Conservation (phyloP, 768 basidiomycete genomes). For the Tricholoma matsutake region DNA sequence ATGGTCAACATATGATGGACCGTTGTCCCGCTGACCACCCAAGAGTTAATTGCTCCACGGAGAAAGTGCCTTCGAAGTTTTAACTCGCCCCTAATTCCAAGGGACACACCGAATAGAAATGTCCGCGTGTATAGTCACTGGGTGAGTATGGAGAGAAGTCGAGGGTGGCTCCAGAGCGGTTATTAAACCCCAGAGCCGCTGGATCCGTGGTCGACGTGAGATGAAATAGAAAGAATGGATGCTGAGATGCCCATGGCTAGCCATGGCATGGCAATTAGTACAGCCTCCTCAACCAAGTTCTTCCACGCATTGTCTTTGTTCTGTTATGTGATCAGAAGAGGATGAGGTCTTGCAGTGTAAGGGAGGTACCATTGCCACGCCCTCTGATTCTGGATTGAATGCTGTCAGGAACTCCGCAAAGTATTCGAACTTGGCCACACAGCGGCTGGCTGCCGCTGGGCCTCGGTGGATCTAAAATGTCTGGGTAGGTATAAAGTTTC, state of each 20-base stretch:
- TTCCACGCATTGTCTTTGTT: constrained; percentile 11
- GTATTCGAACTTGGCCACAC: too few relatives aligned
- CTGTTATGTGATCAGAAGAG: constrained; percentile 1
- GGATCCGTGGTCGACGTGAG: constrained; percentile 14
- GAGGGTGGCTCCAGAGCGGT: background rate
- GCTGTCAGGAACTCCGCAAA: background rate
- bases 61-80: background rate
- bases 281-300: background rate
- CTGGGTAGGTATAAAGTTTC: background rate
- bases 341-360: constrained; percentile 9
- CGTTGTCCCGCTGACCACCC: background rate
- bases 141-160: background rate
- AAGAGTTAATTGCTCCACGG: background rate
- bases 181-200: background rate
- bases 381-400: constrained; percentile 3
- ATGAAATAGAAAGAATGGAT: constrained; percentile 1
- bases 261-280: background rate
- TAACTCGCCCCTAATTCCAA: too few relatives aligned
- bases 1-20: background rate
- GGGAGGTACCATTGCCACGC: constrained; percentile 15
- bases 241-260: background rate
- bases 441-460: constrained; percentile 6
- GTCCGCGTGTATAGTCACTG: background rate
- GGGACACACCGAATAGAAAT: background rate
- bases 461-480: constrained; percentile 8